Evolutionary conservation across 2,329 filamentous ascomycete genomes (phyloP), one percentile per base, ranked within the genome.

Genomic region (Neonectria faginata): DNA sequence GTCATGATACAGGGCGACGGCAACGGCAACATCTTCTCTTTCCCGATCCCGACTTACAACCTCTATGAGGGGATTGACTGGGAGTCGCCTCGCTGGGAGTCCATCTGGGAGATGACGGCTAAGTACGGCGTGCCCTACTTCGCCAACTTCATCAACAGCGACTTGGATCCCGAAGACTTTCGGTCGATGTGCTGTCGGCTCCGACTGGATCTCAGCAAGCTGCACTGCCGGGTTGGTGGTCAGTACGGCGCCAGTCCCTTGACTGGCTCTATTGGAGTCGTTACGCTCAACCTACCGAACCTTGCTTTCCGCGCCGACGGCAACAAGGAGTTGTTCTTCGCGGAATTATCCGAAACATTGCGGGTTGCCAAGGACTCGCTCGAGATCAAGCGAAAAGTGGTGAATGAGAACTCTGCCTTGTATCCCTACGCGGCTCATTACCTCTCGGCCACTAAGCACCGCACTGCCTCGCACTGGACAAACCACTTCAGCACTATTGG

Each of bases 401-500:
- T 73, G 0, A 54, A 73, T 6, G 51, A 54, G 2, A 73, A 73
- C 5, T 62, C 64, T 0, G 18, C 51, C 1, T 31, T 73, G 0
- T 73, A 73, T 31, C 70, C 70, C 0, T 73, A 73, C 4, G 70
- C 70, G 0, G 62, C 70, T 0, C 70, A 73, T 2, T 73, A 73
- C 1, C 53, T 73, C 0, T 65, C 65, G 0, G 67, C 67, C 0
- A 69, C 70, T 0, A 73, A 73, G 22, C 67, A 69, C 1, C 70
- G 70, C 2, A 73, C 70, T 0, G 70, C 70, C 0, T 73, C 70
- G 3, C 60, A 65, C 57, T 73, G 70, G 70, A 72, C 70, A 0
- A 73, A 73, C 1, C 70, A 73, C 31, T 73, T 73, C 57, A 73
- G 70, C n/a, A 73, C 70, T 0, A 72, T 73, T 3, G 70, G 70